phyloP scores from a whole-genome alignment of 352 stramenopile genomes.

The Pythium folliculosum region DNA sequence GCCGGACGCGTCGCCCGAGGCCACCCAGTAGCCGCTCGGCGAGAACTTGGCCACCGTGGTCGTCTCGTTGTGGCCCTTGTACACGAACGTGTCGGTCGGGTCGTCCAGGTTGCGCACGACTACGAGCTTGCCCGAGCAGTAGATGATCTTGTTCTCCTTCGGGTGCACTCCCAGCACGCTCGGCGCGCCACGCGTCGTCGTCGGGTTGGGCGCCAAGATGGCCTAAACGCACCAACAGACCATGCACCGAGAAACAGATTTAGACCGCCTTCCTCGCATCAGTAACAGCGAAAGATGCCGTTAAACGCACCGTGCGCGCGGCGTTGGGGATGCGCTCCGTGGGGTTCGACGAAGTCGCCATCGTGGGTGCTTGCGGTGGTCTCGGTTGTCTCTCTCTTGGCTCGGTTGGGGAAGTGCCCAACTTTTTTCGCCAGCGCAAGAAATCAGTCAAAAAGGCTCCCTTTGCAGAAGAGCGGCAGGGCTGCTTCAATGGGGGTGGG shows the following conservation, averaged over 20 bases:
- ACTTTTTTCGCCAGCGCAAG: neutral
- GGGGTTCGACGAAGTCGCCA: conserved; percentile 59
- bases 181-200: conserved; percentile 69
- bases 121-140: conserved; percentile 91
- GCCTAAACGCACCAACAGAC: conserved; percentile 38
- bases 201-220: conserved; percentile 65
- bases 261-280: neutral
- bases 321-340: conserved; percentile 64
- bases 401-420: conserved; percentile 1
- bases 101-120: conserved; percentile 88
- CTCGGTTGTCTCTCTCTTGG: conserved; percentile 4
- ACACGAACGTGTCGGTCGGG: conserved; percentile 90
- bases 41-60: conserved; percentile 94
- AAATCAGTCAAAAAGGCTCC: conserved; percentile 18
- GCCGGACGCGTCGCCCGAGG: conserved; percentile 87
- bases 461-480: conserved; percentile 11
- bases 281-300: neutral
- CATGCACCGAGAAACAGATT: neutral
- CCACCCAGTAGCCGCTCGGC: conserved; percentile 94
- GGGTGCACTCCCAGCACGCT: conserved; percentile 77
- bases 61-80: conserved; percentile 93
- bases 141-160: conserved; percentile 90
- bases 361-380: conserved; percentile 15
- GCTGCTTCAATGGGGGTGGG: neutral
- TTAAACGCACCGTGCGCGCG: conserved; percentile 38